Base-by-base conservation (phyloP, 2,329 filamentous ascomycete genomes). In the Graphilbum fragrans region DNA sequence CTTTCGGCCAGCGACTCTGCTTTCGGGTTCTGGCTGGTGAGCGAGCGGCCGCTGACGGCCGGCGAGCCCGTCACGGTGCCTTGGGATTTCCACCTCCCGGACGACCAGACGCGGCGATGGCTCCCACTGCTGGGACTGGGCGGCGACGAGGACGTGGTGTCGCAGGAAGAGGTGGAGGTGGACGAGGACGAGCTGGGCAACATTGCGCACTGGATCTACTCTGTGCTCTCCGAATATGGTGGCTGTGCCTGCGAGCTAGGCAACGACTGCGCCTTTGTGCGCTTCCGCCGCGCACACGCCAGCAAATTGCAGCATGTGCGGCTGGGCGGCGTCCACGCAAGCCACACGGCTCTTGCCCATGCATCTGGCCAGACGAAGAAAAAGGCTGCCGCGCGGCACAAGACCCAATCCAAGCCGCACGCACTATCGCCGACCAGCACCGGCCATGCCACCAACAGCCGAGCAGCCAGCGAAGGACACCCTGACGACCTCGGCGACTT, bases 21-120 rank as follows among this genome's bases (percentile, higher is more conserved):
- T 49, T 94, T 90, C 55, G 86, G 92, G 55, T 94, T 96, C 58
- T 95, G 90, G 74, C 80, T 95, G 48, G 77, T 94, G 45, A 87
- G 86, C 52, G 85, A 85, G 51, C 74, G 82, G 41, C 71, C 80
- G 31, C 87, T 96, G 42, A 61, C 70, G 16, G 66, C 77, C 1
- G 67, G 70, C 33, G 76, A 79, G 52, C 74, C 78, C 52, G 76
- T 74, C 52, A 85, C 68, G 21, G 73, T 70, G 51, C 74, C 65
- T 41, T 86, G 69, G 85, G 85, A 77, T 54, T 90, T 70, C 61
- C 74, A 60, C 49, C 72, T 71, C 49, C 74, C 66, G 51, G 81
- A 67, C 55, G 72, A 63, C 47, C 62, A 67, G 2, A 65, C 66
- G 41, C 57, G 62, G 4, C 67, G 73, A 25, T 75, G 76, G 58